A percentile compares a stretch with the other conserved stretches of the same genome.
Conservation (phyloP, 306 rosid genomes). For the Vigna radiata region DNA sequence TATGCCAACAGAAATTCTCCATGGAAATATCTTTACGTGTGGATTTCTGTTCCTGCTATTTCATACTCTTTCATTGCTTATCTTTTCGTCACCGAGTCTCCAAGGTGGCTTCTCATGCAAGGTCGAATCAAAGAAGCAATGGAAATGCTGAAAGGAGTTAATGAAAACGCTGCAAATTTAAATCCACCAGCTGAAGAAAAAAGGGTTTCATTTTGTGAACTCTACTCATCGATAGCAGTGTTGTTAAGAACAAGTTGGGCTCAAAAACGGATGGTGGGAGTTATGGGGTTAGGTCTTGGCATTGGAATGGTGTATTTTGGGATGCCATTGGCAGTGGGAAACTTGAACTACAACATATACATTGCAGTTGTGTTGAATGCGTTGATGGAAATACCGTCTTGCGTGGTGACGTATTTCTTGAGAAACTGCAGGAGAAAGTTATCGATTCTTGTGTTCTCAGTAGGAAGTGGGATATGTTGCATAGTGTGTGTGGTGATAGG, state of each 20-base stretch:
- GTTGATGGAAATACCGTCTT: slow-evolving; percentile 52
- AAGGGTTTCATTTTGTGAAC: background rate
- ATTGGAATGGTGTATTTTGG: slow-evolving; percentile 59
- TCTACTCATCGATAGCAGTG: slow-evolving; percentile 29
- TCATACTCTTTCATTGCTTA: slow-evolving; percentile 20
- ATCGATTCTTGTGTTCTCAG: slow-evolving; percentile 29
- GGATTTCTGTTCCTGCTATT: slow-evolving; percentile 48
- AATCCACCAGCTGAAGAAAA: too few species aligned
- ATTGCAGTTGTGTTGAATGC: slow-evolving; percentile 50
- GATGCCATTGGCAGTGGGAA: slow-evolving; percentile 57
- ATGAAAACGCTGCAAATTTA: background rate
- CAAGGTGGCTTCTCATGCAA: slow-evolving; percentile 49
- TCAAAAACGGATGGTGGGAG: background rate
- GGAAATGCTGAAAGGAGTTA: slow-evolving; percentile 16
- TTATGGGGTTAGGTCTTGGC: slow-evolving; percentile 44
- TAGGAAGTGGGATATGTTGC: slow-evolving; percentile 44
- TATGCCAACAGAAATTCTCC: slow-evolving; percentile 39
- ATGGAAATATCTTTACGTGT: slow-evolving; percentile 43
- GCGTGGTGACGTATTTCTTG: slow-evolving; percentile 33
- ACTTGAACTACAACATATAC: slow-evolving; percentile 51
- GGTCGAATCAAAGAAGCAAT: slow-evolving; percentile 39
- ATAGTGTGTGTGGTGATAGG: slow-evolving; percentile 16
- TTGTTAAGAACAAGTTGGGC: slow-evolving; percentile 46
- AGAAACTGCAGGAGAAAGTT: slow-evolving; percentile 25
- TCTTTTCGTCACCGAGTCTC: slow-evolving; percentile 43